Base-by-base conservation (phyloP, 208 protist genomes). In the Leishmania martiniquensis region DNA sequence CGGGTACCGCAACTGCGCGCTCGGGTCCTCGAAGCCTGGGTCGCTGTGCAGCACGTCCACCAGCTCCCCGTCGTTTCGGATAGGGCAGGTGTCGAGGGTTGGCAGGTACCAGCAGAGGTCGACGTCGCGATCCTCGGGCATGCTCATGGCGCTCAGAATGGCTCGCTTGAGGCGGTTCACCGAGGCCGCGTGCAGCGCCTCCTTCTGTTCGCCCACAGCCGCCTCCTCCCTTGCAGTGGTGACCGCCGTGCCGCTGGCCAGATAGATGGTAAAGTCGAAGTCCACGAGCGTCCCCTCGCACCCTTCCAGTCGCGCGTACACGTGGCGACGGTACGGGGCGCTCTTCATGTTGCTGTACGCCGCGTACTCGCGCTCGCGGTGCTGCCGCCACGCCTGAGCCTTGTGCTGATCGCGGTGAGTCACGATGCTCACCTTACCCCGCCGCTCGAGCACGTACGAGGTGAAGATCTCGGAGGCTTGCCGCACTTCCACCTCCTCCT, bases 71-170 rank as follows among this genome's bases (percentile, higher is more conserved):
- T 98, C 93, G 75, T 47, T 92, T 66, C 81, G 78, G 62, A 98
- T 83, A 5, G 87, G 90, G 75, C 87, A 92, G 7, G 92, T 96
- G 85, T 96, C 95, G 25, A 96, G 85, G 44, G 91, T 96, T 25
- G 93, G 91, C 32, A 96, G 73, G 80, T 96, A 97, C 95, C 95
- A 98, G 62, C 92, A 91, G 17, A 98, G 49, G 49, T 94, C 85
- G 55, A 96, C 72, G 51, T 89, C 84, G 49, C 95, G 91, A 68
- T 89, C 87, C 7, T 45, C 59, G 17, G 91, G 91, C 90, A 96
- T 95, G 44, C 70, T 72, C 44, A 96, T 83, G 45, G 80, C 81
- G 29, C 47, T 47, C 32, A 90, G 77, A 47, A 91, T 77, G 55
- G 86, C 62, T 54, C 25, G 25, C 68, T 90, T 85, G 20, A 97